phyloP scores from a whole-genome alignment of 169 alveolate species.

The Sarcocystis neurona region DNA sequence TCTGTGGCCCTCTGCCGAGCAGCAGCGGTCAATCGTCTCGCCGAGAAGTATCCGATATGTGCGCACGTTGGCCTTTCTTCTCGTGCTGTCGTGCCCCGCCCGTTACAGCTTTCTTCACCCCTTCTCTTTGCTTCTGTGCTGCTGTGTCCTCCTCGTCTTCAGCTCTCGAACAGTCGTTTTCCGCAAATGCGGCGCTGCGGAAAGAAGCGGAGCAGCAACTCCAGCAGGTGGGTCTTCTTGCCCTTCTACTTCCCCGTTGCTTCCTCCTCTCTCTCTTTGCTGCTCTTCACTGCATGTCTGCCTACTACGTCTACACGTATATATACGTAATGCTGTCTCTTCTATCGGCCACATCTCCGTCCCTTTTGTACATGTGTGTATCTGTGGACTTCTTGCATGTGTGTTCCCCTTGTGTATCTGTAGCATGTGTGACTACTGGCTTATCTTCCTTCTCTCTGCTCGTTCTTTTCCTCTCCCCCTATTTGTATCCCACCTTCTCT shows the following conservation, averaged over 20 bases:
- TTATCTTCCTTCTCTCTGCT: too few relatives aligned
- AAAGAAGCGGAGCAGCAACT: conserved; percentile 20
- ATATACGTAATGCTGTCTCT: neutral
- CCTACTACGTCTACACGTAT: neutral
- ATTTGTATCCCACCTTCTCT: too few relatives aligned
- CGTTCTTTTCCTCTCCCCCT: too few relatives aligned
- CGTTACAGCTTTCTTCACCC: neutral
- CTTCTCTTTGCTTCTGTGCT: neutral
- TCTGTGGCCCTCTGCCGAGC: neutral
- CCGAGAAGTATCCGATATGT: neutral
- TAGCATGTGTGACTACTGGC: too few relatives aligned
- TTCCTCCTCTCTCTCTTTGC: too few relatives aligned
- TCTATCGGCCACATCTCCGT: neutral
- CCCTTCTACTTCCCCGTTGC: too few relatives aligned
- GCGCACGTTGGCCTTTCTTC: neutral
- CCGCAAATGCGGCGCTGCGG: conserved; percentile 28
- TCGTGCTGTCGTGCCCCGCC: neutral
- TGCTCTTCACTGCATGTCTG: too few relatives aligned
- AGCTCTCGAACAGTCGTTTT: conserved; percentile 38
- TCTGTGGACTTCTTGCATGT: neutral
- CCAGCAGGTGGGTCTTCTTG: conserved; percentile 15
- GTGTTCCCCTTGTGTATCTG: too few relatives aligned
- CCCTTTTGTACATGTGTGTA: neutral
- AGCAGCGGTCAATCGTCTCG: neutral
- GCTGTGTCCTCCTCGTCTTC: neutral